Conservation (phyloP, 1,284 basidiomycete species). For the Moesziomyces sp. region DNA sequence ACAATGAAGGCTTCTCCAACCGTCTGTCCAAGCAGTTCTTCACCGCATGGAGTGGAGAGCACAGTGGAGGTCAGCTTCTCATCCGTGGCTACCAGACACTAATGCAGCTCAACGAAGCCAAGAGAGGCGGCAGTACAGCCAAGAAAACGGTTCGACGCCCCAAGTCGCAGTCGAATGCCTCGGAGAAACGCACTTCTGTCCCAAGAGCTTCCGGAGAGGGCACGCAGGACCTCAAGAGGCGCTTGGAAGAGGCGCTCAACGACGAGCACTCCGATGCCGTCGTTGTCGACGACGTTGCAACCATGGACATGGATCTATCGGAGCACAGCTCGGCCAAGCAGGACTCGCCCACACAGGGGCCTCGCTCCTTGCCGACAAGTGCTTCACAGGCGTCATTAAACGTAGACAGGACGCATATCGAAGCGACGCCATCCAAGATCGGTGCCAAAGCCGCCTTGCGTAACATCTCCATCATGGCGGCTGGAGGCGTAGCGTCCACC, state of each 20-base stretch:
- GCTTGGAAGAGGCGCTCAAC: conserved; percentile 24
- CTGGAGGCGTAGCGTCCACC: conserved; percentile 16
- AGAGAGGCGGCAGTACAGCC: conserved; percentile 13
- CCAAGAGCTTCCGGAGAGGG: conserved; percentile 16
- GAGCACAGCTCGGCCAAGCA: conserved; percentile 4
- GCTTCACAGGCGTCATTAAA: conserved; percentile 33
- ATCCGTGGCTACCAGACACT: conserved; percentile 45
- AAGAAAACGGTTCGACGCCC: conserved; percentile 3
- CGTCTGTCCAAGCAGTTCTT: conserved; percentile 55
- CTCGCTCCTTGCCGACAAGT: conserved; percentile 12
- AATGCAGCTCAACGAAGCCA: conserved; percentile 29
- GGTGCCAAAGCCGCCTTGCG: conserved; percentile 26
- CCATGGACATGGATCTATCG: conserved; percentile 29
- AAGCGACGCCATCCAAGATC: conserved; percentile 20
- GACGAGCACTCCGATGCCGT: conserved; percentile 18
- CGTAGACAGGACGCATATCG: conserved; percentile 37
- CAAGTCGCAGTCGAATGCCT: conserved; percentile 18
- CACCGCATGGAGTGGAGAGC: conserved; percentile 58
- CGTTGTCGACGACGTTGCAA: conserved; percentile 37
- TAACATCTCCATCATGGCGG: conserved; percentile 30
- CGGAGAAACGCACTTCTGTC: conserved; percentile 12
- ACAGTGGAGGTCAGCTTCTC: conserved; percentile 51
- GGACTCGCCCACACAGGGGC: conserved; percentile 1
- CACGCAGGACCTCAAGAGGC: conserved; percentile 22
- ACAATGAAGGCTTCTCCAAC: conserved; percentile 49